Evolutionary conservation across 1,284 basidiomycete genomes (phyloP).

Genomic region (Puccinia polysora): DNA sequence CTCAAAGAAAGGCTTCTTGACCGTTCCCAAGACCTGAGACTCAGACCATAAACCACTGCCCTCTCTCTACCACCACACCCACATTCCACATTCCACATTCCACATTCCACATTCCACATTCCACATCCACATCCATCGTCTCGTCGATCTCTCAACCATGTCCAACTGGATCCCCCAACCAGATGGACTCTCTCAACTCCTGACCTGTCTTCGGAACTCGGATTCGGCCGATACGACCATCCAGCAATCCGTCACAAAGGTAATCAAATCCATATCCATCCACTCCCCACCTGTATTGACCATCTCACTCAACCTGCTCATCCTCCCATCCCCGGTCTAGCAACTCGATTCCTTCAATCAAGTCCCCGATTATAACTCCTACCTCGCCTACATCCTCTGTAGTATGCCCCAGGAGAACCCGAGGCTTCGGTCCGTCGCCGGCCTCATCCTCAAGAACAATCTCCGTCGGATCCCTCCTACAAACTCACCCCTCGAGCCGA

Average conservation of each 20-base stretch:
- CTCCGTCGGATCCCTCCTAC: slow-evolving; percentile 50
- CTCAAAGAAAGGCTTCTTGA: too few species aligned
- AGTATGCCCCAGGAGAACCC: slow-evolving; percentile 75
- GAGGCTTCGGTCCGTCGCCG: slow-evolving; percentile 87
- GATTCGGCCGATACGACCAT: slow-evolving; percentile 64
- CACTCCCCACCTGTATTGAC: too few species aligned
- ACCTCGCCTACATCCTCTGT: slow-evolving; percentile 88
- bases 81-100: too few species aligned
- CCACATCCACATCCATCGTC: too few species aligned
- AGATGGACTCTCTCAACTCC: slow-evolving; percentile 72
- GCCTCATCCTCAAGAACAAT: slow-evolving; percentile 95
- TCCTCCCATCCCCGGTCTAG: slow-evolving; percentile 57
- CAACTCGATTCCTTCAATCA: slow-evolving; percentile 83
- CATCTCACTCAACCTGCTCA: too few species aligned
- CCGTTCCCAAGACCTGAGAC: too few species aligned
- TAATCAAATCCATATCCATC: too few species aligned
- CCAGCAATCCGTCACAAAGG: slow-evolving; percentile 70
- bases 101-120: too few species aligned
- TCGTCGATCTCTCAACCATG: too few species aligned
- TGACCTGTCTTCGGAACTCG: slow-evolving; percentile 77
- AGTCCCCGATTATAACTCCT: slow-evolving; percentile 89
- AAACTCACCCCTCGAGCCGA: slow-evolving; percentile 11
- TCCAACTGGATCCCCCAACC: slow-evolving; percentile 66
- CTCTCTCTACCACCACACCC: too few species aligned
- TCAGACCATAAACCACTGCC: too few species aligned